Conservation (phyloP, 108 stramenopile species). For the Epithemia pelagica region DNA sequence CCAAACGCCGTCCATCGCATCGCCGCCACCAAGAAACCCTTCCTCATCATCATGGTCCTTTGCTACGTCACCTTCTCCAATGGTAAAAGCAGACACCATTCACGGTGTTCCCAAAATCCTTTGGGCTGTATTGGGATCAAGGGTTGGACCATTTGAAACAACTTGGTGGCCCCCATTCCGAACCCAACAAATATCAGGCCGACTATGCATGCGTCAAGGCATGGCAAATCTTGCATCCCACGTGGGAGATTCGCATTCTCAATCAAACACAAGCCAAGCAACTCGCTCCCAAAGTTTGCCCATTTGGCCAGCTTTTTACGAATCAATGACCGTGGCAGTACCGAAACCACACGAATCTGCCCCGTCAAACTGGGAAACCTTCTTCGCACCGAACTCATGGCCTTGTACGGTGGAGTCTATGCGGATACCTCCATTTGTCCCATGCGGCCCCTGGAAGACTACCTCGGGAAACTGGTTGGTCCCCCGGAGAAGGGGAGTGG, state of each 20-base stretch:
- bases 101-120: not conserved
- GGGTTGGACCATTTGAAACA: not conserved
- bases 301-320: not conserved
- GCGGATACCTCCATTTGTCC: not conserved
- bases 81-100: not conserved
- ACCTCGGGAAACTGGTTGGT: not conserved
- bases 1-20: no score
- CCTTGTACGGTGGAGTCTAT: not conserved
- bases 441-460: not conserved
- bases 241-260: not conserved
- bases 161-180: not conserved
- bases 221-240: not conserved
- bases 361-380: not conserved
- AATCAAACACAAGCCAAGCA: not conserved
- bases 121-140: not conserved
- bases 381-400: not conserved
- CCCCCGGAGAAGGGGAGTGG: not conserved
- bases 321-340: not conserved
- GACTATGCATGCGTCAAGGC: not conserved
- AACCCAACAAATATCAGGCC: not conserved
- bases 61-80: not conserved
- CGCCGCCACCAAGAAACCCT: no score
- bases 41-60: not conserved
- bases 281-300: not conserved
- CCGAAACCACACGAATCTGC: not conserved